phyloP scores from a whole-genome alignment of 163 green algal species.

The Scenedesmus sp. region DNA sequence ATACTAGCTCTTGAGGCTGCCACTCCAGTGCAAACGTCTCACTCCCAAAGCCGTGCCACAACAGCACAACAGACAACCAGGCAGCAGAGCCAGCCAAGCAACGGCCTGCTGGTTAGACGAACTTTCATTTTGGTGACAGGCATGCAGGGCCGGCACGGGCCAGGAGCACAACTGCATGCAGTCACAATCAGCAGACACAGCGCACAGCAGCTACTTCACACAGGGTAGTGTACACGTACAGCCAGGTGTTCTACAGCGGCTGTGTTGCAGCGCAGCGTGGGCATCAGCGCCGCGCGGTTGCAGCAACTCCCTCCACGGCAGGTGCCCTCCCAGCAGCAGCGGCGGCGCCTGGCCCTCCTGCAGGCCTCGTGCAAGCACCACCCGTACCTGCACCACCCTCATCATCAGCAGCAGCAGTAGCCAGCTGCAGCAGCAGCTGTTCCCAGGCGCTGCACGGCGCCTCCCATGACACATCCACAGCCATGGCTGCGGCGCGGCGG shows the following conservation, averaged over 20 bases:
- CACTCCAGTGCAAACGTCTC: background rate
- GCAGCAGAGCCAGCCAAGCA: background rate
- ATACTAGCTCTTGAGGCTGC: background rate
- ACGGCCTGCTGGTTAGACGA: background rate
- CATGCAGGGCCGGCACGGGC: conserved; percentile 1
- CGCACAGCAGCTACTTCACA: conserved; percentile 13
- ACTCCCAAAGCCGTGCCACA: background rate
- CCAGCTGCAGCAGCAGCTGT: conserved; percentile 29
- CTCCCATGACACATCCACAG: conserved; percentile 50
- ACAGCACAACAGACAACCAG: background rate
- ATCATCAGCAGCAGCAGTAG: background rate
- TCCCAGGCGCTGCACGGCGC: conserved; percentile 40
- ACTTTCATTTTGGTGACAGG: background rate
- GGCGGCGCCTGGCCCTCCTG: background rate
- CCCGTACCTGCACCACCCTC: background rate
- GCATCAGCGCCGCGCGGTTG: background rate
- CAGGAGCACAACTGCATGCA: background rate
- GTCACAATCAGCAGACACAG: background rate
- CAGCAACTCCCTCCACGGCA: background rate
- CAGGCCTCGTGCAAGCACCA: background rate
- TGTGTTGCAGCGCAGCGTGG: background rate
- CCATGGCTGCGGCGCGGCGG: conserved; percentile 40
- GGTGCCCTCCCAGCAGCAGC: background rate
- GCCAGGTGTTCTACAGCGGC: background rate
- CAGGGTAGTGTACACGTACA: conserved; percentile 2